phyloP scores from a whole-genome alignment of 2,329 filamentous ascomycete species.

The Botryosphaeria dothidea region DNA sequence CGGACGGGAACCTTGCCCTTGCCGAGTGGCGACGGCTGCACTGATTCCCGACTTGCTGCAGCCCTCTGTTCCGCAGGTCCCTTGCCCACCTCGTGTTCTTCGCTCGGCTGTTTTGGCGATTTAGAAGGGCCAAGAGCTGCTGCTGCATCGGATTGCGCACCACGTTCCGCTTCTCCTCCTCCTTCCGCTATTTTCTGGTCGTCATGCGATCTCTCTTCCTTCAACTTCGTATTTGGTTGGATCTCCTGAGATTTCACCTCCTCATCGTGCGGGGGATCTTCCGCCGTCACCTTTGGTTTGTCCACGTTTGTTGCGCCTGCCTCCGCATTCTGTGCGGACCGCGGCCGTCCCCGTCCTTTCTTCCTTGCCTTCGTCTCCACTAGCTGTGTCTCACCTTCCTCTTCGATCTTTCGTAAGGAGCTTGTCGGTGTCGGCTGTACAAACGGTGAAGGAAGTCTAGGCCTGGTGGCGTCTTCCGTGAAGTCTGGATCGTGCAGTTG shows the following conservation, averaged over 20 bases:
- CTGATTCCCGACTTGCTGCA: constrained; percentile 22
- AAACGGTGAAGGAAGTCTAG: constrained; percentile 5
- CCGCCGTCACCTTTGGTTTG: neutral
- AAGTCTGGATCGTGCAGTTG: constrained; percentile 28
- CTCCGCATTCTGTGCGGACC: constrained; percentile 13
- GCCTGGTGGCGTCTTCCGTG: constrained; percentile 21
- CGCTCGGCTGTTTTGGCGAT: neutral
- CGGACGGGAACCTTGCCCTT: constrained; percentile 46
- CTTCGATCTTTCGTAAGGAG: neutral
- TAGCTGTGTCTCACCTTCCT: neutral
- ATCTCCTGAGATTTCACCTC: constrained; percentile 4
- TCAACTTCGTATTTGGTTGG: neutral
- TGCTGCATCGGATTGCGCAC: neutral
- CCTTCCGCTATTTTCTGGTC: neutral
- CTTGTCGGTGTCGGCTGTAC: constrained; percentile 4
- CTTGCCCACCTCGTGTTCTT: constrained; percentile 5
- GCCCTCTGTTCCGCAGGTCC: neutral
- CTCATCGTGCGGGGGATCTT: neutral
- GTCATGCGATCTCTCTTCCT: constrained; percentile 1
- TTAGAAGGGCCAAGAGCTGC: neutral
- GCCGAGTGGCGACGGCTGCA: constrained; percentile 27
- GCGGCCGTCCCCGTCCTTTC: constrained; percentile 35
- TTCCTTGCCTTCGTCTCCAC: constrained; percentile 24
- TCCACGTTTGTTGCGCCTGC: neutral
- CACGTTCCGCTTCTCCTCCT: neutral